These are phyloP conservation scores for Skeletonema costatum DNA, from an alignment of 108 stramenopile species.

Conservation along the genomic window DNA sequence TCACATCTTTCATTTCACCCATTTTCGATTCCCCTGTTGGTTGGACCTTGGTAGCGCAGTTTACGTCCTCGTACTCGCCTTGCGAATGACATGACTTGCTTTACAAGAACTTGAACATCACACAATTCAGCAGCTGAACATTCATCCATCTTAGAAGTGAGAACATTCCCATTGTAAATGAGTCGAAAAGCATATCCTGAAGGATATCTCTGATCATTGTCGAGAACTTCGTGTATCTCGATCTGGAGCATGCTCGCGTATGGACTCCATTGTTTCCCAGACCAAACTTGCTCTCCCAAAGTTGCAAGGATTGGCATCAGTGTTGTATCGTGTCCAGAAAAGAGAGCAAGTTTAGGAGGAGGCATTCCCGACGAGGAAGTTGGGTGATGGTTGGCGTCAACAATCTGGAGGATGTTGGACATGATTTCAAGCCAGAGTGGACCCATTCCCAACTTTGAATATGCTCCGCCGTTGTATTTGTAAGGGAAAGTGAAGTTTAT, in stretches of 20 bases:
- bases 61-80: constrained; percentile 25
- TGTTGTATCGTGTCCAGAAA: constrained; percentile 89
- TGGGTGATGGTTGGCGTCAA: constrained; percentile 24
- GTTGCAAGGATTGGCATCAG: constrained; percentile 83
- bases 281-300: constrained; percentile 65
- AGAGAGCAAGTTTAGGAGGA: constrained; percentile 55
- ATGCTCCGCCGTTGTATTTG: constrained; percentile 58
- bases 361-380: background rate
- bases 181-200: constrained; percentile 73
- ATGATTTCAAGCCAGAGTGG: constrained; percentile 32
- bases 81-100: constrained; percentile 53
- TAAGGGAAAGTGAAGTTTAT: constrained; percentile 34
- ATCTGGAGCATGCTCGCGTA: constrained; percentile 84
- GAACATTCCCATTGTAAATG: constrained; percentile 74
- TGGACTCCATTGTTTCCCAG: constrained; percentile 71
- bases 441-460: constrained; percentile 65
- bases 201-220: constrained; percentile 21
- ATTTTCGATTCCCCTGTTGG: background rate
- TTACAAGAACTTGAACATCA: constrained; percentile 49
- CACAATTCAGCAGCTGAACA: constrained; percentile 66
- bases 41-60: constrained; percentile 34
- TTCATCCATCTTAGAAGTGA: constrained; percentile 60
- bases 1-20: constrained; percentile 15
- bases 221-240: constrained; percentile 58
- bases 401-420: constrained; percentile 54